A percentile compares a stretch with the other conserved stretches of the same genome.
Evolutionary conservation across 176 grass and related monocot genomes (phyloP).

Genomic region (Triticum dicoccoides): DNA sequence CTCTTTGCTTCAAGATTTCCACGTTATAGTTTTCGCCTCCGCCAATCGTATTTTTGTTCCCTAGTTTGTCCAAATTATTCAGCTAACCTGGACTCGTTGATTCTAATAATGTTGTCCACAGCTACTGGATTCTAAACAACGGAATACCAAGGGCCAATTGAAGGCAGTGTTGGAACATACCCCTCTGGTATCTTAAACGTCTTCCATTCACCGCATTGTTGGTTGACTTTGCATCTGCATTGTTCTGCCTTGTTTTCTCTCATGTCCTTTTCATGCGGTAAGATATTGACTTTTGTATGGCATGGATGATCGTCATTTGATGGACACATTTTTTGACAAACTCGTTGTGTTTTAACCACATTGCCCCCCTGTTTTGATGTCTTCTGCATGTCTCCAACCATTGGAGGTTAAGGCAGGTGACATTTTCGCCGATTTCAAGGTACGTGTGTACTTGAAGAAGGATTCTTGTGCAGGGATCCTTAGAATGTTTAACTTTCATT

Average conservation of each 20-base stretch:
- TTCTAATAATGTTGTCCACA: conserved; percentile 39
- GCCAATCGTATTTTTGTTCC: conserved; percentile 26
- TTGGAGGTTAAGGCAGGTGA: conserved; percentile 8
- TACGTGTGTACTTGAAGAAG: not conserved
- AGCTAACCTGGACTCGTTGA: conserved; percentile 15
- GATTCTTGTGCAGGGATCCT: not conserved
- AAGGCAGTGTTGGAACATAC: not conserved
- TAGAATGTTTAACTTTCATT: not conserved
- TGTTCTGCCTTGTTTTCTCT: conserved; percentile 1
- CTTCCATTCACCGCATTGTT: conserved; percentile 79
- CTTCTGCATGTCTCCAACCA: conserved; percentile 1
- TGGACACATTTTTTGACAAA: conserved; percentile 15
- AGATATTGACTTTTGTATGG: conserved; percentile 33
- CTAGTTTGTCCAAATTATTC: conserved; percentile 29
- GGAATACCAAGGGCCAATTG: not conserved
- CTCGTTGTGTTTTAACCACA: not conserved
- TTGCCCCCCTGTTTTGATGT: not conserved
- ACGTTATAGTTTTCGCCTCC: conserved; percentile 23
- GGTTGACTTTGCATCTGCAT: conserved; percentile 56
- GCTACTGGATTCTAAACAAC: conserved; percentile 21
- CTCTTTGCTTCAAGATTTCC: conserved; percentile 34
- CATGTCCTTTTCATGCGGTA: conserved; percentile 2
- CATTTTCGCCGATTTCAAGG: not conserved
- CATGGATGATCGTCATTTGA: conserved; percentile 12
- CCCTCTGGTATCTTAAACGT: conserved; percentile 37